Evolutionary conservation across 2,329 filamentous ascomycete genomes (phyloP).

Genomic region (Calonectria naviculata): DNA sequence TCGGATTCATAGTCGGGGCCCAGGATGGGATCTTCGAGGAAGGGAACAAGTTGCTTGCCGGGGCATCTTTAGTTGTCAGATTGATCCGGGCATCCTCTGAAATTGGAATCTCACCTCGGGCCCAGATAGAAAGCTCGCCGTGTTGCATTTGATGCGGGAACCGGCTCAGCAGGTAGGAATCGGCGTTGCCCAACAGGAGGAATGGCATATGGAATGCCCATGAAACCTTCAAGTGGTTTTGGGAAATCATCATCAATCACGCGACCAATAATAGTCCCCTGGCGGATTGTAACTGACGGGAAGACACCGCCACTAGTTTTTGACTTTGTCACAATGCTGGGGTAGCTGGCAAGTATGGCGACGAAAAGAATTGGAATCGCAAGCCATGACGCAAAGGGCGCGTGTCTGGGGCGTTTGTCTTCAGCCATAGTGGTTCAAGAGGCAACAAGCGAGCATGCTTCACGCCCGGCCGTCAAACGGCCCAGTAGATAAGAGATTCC

Average conservation of each 20-base stretch:
- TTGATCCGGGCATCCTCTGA: background rate
- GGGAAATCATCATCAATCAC: conserved; percentile 45
- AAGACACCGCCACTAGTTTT: conserved; percentile 11
- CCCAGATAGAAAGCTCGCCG: conserved; percentile 38
- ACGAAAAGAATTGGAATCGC: conserved; percentile 30
- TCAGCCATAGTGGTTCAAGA: conserved; percentile 24
- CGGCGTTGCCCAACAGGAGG: conserved; percentile 55
- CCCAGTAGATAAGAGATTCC: conserved; percentile 25
- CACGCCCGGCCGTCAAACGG: background rate
- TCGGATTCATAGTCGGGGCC: conserved; percentile 45
- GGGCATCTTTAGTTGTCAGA: conserved; percentile 39
- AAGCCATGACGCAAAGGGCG: conserved; percentile 24
- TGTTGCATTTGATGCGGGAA: conserved; percentile 40
- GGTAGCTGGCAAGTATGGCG: conserved; percentile 25
- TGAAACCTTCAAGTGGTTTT: conserved; percentile 52
- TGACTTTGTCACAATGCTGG: conserved; percentile 6
- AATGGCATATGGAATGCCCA: conserved; percentile 59
- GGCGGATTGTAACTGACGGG: conserved; percentile 40
- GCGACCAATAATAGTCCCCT: conserved; percentile 46
- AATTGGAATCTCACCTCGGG: conserved; percentile 23
- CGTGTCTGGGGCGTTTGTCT: conserved; percentile 11
- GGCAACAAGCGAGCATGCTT: background rate
- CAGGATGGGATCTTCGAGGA: conserved; percentile 42
- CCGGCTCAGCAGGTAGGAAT: conserved; percentile 49
- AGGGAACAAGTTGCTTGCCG: conserved; percentile 44